Percentiles rank a stretch among this genome's conserved stretches.
phyloP scores from a whole-genome alignment of 306 rosid species.

The Oemleria cerasiformis region DNA sequence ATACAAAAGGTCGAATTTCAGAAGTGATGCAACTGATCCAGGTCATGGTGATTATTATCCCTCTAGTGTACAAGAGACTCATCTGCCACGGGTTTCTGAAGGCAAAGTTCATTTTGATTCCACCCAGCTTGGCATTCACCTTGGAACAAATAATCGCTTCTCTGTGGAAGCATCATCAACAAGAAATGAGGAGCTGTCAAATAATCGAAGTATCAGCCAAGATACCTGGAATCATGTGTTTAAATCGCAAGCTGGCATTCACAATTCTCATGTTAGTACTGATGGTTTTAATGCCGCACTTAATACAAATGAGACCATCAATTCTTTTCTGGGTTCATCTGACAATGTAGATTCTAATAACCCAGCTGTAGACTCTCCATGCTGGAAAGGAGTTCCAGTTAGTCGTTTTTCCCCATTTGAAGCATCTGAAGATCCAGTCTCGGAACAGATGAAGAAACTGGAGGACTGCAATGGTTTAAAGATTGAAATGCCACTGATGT shows the following conservation, averaged over 20 bases:
- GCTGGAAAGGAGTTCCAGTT: slow-evolving; percentile 87
- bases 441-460: slow-evolving; percentile 32
- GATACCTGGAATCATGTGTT: slow-evolving; percentile 35
- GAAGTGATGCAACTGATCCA: slow-evolving; percentile 29
- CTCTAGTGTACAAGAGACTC: slow-evolving; percentile 28
- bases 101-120: slow-evolving; percentile 34
- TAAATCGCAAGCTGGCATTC: slow-evolving; percentile 38
- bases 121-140: slow-evolving; percentile 37
- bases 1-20: slow-evolving; percentile 30
- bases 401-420: slow-evolving; percentile 43
- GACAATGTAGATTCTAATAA: slow-evolving; percentile 58
- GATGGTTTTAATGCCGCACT: slow-evolving; percentile 43
- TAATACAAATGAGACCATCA: slow-evolving; percentile 35
- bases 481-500: slow-evolving; percentile 36
- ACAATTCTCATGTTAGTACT: slow-evolving; percentile 32
- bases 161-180: slow-evolving; percentile 23
- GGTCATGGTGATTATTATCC: slow-evolving; percentile 31
- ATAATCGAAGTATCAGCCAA: slow-evolving; percentile 25
- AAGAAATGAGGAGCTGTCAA: slow-evolving; percentile 38
- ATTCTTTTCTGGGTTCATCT: slow-evolving; percentile 47
- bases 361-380: slow-evolving; percentile 87
- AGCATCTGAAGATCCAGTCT: slow-evolving; percentile 31
- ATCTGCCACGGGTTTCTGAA: slow-evolving; percentile 30
- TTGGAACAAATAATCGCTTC: slow-evolving; percentile 44
- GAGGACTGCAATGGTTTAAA: slow-evolving; percentile 33